phyloP scores from a whole-genome alignment of 345 rosid species.

The thale cress (Arabidopsis thaliana) region DNA sequence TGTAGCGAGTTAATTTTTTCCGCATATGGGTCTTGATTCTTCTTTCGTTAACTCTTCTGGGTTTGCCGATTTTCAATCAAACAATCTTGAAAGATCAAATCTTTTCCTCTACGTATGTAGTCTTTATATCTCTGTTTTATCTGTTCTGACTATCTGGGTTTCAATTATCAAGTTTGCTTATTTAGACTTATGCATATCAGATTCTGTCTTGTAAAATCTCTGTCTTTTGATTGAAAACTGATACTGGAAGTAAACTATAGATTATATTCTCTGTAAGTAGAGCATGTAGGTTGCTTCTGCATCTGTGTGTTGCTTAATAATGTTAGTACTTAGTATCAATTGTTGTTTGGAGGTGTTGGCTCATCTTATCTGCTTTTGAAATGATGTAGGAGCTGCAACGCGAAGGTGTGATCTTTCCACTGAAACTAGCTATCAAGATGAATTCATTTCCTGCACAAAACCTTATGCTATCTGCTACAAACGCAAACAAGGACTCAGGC shows the following conservation, averaged over 20 bases:
- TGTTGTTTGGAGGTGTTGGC: slow-evolving; percentile 2
- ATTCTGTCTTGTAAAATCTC: not conserved
- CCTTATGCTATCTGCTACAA: slow-evolving; percentile 50
- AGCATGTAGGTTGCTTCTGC: not conserved
- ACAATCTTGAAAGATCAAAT: not conserved
- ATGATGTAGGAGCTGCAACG: slow-evolving; percentile 15
- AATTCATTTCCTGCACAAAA: slow-evolving; percentile 51
- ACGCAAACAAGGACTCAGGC: slow-evolving; percentile 25
- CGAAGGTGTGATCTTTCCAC: slow-evolving; percentile 22
- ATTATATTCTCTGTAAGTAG: not conserved
- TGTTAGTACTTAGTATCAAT: slow-evolving; percentile 1
- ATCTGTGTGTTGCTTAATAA: slow-evolving; percentile 7
- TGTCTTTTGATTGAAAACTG: not conserved
- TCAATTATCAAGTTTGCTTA: not conserved
- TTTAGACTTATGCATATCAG: not conserved
- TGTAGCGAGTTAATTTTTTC: not conserved
- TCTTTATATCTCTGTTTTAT: not conserved
- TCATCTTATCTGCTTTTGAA: slow-evolving; percentile 6
- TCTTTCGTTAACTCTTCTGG: slow-evolving; percentile 8
- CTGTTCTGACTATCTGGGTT: slow-evolving; percentile 7
- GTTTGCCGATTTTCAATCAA: slow-evolving; percentile 5
- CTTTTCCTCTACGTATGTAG: not conserved
- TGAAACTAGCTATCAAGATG: slow-evolving; percentile 49
- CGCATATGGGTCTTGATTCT: slow-evolving; percentile 2
- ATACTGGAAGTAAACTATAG: not conserved